phyloP scores from a whole-genome alignment of 371 early-diverging fungal genomes.

The Choanephora cucurbitarum region DNA sequence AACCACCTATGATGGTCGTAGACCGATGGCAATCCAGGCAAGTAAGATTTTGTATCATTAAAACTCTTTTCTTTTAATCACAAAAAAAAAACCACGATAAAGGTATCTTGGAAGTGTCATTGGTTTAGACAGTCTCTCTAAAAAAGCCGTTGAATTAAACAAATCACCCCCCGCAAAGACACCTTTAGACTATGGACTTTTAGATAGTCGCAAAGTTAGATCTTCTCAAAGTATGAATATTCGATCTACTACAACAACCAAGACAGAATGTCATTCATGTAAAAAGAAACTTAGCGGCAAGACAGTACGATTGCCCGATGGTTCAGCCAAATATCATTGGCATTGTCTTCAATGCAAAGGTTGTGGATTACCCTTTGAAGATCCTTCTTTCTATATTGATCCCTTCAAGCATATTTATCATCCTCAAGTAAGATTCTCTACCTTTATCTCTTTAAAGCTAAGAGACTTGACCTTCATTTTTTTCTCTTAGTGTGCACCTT shows the following conservation, averaged over 20 bases:
- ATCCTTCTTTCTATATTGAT: constrained; percentile 36
- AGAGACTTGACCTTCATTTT: background rate
- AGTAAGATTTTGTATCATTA: no score
- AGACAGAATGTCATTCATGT: constrained; percentile 19
- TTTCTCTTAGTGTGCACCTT: constrained; percentile 20
- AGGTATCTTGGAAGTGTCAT: constrained; percentile 17
- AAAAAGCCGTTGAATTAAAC: constrained; percentile 4
- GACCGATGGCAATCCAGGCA: constrained; percentile 30
- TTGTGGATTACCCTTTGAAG: constrained; percentile 33
- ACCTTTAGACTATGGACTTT: constrained; percentile 9
- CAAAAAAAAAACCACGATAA: background rate
- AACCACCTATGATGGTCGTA: background rate
- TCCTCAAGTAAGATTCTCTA: constrained; percentile 26
- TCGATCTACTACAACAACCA: constrained; percentile 6
- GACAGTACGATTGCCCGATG: constrained; percentile 35
- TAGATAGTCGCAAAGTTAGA: constrained; percentile 9
- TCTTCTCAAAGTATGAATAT: background rate
- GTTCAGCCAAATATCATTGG: constrained; percentile 35
- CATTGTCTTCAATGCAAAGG: constrained; percentile 37
- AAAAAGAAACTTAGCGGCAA: constrained; percentile 31
- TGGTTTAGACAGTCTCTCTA: constrained; percentile 11
- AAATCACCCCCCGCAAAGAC: constrained; percentile 1
- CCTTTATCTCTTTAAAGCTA: background rate
- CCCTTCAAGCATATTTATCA: constrained; percentile 29
- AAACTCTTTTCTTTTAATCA: background rate